Percentiles rank a stretch among this genome's conserved stretches.
Conservation (phyloP, 2,329 filamentous ascomycete species). For the Tothia fuscella region DNA sequence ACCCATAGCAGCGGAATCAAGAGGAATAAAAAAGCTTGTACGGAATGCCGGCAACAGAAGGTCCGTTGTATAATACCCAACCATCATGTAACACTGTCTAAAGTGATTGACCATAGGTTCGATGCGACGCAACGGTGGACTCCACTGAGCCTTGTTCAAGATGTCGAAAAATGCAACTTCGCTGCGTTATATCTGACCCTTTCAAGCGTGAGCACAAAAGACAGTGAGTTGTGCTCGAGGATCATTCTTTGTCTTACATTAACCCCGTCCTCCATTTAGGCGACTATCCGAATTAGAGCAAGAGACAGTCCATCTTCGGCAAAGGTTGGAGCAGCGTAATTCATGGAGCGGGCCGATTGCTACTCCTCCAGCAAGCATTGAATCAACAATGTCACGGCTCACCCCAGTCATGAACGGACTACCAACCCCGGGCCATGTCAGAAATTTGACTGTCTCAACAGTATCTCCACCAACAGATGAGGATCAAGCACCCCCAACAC, state of each 20-base stretch:
- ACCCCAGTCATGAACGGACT: constrained; percentile 9
- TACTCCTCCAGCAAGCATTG: constrained; percentile 23
- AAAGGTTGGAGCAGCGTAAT: constrained; percentile 17
- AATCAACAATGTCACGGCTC: constrained; percentile 13
- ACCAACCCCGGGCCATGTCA: no score
- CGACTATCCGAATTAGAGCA: constrained; percentile 27
- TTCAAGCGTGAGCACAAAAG: constrained; percentile 33
- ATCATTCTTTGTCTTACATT: background rate
- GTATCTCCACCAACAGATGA: constrained; percentile 14
- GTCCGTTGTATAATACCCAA: no score
- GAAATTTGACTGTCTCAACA: no score
- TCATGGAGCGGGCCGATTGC: constrained; percentile 20
- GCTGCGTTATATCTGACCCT: constrained; percentile 29
- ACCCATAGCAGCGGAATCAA: constrained; percentile 8
- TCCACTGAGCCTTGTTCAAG: constrained; percentile 25
- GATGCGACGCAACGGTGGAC: constrained; percentile 28
- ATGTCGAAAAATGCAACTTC: constrained; percentile 25
- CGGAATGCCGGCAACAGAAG: constrained; percentile 33
- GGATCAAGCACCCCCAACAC: constrained; percentile 14
- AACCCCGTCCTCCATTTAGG: constrained; percentile 14
- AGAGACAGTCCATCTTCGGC: constrained; percentile 26
- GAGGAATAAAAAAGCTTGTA: constrained; percentile 25
- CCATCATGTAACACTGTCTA: no score
- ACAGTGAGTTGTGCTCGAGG: constrained; percentile 16
- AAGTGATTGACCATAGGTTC: constrained; percentile 2